Evolutionary conservation across 2,329 filamentous ascomycete genomes (phyloP).

Genomic region (Trichoderma citrinoviride): DNA sequence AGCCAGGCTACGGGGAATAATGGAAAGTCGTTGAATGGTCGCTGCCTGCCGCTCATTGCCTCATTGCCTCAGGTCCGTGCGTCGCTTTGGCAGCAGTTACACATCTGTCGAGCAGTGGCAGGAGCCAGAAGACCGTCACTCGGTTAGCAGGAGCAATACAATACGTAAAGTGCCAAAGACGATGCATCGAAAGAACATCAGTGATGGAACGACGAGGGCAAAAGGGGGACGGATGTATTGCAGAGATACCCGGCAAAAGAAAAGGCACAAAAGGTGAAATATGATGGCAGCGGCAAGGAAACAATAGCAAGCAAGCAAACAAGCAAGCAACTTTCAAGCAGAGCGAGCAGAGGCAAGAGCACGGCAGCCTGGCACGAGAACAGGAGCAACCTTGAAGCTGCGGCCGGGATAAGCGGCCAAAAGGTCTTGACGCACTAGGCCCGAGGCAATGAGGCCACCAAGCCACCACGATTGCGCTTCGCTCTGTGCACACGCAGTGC

Average conservation of each 20-base stretch:
- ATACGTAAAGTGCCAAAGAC: too few species aligned
- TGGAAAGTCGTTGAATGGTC: background rate
- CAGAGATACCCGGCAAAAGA: too few species aligned
- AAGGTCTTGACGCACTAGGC: slow-evolving; percentile 5
- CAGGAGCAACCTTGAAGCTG: background rate
- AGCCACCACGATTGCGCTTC: background rate
- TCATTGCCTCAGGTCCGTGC: slow-evolving; percentile 15
- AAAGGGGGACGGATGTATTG: too few species aligned
- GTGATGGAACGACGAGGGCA: too few species aligned
- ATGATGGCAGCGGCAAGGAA: too few species aligned
- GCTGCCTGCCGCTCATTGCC: slow-evolving; percentile 12
- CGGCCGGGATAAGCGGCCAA: slow-evolving; percentile 8
- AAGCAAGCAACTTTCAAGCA: background rate
- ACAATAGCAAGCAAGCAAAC: background rate
- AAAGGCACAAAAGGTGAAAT: too few species aligned
- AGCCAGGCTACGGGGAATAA: background rate
- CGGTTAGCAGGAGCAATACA: too few species aligned
- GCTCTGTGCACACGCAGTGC: background rate
- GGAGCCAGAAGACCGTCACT: background rate
- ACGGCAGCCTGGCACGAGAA: slow-evolving; percentile 9
- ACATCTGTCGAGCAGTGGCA: background rate
- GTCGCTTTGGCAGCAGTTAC: background rate
- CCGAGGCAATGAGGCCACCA: slow-evolving; percentile 16
- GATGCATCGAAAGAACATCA: too few species aligned
- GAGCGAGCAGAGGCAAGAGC: background rate